Evolutionary conservation across 1,284 basidiomycete genomes (phyloP), one percentile per base, ranked within the genome.

Genomic region (Ceratobasidium papillatum): DNA sequence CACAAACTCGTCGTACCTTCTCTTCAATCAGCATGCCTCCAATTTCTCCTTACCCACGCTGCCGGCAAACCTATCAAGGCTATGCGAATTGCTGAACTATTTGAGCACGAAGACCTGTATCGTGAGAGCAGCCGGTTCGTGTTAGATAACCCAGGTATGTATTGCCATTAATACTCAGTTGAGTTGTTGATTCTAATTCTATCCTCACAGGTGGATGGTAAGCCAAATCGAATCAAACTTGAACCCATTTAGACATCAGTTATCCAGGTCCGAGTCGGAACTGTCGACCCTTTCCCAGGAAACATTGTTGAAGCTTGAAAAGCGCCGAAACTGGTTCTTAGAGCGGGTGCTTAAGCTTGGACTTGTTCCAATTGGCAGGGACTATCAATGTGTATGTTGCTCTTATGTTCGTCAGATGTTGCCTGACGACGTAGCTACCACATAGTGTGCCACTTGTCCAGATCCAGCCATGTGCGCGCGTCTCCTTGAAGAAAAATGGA

Each of bases 401-500:
- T 17, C 14, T 17, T 25, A 12, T 58, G 12, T 19, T 52, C 36
- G 47, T 27, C 38, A 22, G 8, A 19, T n/a, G 25, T 14, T n/a
- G 9, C 32, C 45, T 22, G 32, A 22, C 9, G 52, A 34, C 27
- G 12, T 7, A 19, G 36, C 7, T 38, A 32, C 54, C 11, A 30
- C 68, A 32, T 77, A 96, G 94, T 93, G 93, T 75, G 80, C 88
- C 0, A 90, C 92, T 17, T 98, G 96, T 80, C 93, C 94, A 2
- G 95, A 98, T 78, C 84, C 94, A 0, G 74, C 86, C 0, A 86
- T 82, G 22, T 98, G 96, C 80, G 95, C 95, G 22, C 87, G 89
- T n/a, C 83, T 92, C n/a, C 86, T 98, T 8, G 94, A 97, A 79
- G 96, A 97, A 77, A 96, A 96, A 81, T 98, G 95, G 94, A 85